phyloP scores from a whole-genome alignment of 176 grass and related monocot genomes.

The Avena sativa region DNA sequence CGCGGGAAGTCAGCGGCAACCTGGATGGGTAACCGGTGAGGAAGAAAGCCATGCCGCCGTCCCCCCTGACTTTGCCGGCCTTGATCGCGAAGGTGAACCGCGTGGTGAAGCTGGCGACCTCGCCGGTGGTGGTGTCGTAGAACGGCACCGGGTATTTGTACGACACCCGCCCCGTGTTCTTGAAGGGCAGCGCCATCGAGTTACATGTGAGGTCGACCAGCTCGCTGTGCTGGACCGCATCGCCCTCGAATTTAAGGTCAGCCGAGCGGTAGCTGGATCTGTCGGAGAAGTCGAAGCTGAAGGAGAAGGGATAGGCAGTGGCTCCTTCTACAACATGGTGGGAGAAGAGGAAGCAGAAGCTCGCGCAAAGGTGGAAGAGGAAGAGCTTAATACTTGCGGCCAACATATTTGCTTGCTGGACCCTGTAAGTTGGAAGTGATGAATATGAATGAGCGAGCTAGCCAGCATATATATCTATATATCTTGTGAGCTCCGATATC shows the following conservation, averaged over 20 bases:
- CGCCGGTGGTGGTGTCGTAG: not conserved
- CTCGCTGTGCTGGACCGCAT: not conserved
- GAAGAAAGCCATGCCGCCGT: not conserved
- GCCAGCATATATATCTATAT: too few species aligned
- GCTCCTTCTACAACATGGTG: not conserved
- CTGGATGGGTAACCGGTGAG: not conserved
- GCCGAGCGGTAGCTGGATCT: not conserved
- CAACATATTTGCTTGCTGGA: not conserved
- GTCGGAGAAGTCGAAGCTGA: conserved; percentile 10
- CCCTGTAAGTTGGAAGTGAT: not conserved
- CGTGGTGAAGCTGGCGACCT: not conserved
- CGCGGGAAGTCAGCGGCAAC: not conserved
- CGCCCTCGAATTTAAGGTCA: not conserved
- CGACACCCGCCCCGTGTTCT: not conserved
- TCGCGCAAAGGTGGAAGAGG: not conserved
- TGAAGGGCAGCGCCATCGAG: not conserved
- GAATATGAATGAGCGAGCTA: not conserved
- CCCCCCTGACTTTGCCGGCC: not conserved
- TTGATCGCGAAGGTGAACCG: not conserved
- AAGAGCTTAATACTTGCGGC: not conserved
- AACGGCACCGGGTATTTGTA: not conserved
- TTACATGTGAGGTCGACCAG: not conserved
- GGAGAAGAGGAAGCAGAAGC: not conserved
- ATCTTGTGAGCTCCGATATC: too few species aligned
- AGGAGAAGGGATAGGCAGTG: not conserved